Evolutionary conservation across 768 basidiomycete genomes (phyloP).

Genomic region (Mycena vitilis): DNA sequence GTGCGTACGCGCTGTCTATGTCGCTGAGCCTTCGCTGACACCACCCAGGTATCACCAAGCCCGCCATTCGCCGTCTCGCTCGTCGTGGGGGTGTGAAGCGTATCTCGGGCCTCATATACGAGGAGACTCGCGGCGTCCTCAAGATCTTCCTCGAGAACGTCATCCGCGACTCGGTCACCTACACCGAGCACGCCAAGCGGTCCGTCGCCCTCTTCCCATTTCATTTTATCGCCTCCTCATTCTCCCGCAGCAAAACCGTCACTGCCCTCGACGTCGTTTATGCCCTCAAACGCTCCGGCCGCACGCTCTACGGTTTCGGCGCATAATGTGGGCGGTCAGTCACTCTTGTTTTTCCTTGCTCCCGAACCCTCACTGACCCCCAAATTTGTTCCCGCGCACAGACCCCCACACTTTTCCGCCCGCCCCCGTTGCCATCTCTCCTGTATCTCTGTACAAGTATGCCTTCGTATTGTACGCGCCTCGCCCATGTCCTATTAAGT

Average conservation of each 20-base stretch:
- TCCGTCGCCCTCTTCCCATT: conserved; percentile 11
- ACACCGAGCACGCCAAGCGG: conserved; percentile 94
- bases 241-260: conserved; percentile 72
- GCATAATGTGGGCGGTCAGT: conserved; percentile 47
- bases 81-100: conserved; percentile 98
- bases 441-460: conserved; percentile 15
- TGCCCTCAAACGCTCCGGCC: conserved; percentile 85
- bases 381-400: conserved; percentile 13
- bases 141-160: conserved; percentile 94
- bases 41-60: conserved; percentile 81
- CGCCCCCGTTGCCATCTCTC: neutral
- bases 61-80: conserved; percentile 87
- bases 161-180: conserved; percentile 81
- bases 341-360: neutral
- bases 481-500: conserved; percentile 18
- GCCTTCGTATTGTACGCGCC: conserved; percentile 12
- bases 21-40: neutral
- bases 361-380: conserved; percentile 10
- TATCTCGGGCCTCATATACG: conserved; percentile 63
- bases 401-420: neutral
- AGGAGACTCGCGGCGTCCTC: conserved; percentile 88
- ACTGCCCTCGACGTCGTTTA: conserved; percentile 95
- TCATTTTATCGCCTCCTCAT: neutral
- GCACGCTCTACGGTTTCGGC: conserved; percentile 94
- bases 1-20: neutral